These are phyloP conservation scores for Malassezia furfur DNA, from an alignment of 1,284 basidiomycete species.

Conservation along the genomic window DNA sequence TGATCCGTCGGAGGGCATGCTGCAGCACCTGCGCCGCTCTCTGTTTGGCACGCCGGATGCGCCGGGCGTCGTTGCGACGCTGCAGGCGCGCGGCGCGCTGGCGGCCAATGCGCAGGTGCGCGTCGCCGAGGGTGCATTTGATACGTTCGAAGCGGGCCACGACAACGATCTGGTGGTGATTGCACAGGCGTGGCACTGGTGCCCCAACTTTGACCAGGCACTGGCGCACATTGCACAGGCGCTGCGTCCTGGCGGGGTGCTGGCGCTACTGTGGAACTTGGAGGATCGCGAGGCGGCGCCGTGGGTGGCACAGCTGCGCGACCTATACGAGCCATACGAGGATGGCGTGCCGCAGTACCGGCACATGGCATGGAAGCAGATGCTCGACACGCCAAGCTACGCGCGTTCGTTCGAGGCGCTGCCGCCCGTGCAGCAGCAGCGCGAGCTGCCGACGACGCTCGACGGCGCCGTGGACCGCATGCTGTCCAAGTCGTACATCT, in stretches of 20 bases:
- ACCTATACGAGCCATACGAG: conserved; percentile 37
- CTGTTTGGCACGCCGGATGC: conserved; percentile 17
- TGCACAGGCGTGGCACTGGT: conserved; percentile 45
- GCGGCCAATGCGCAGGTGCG: conserved; percentile 18
- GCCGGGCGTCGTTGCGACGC: conserved; percentile 15
- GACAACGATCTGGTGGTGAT: conserved; percentile 33
- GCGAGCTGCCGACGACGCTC: conserved; percentile 30
- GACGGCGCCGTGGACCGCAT: conserved; percentile 28
- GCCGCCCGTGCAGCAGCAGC: conserved; percentile 21
- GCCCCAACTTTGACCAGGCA: conserved; percentile 27
- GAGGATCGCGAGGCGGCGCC: conserved; percentile 37
- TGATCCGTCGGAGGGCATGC: conserved; percentile 36
- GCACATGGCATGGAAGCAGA: conserved; percentile 35
- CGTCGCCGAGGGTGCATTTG: conserved; percentile 32
- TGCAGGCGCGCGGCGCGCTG: conserved; percentile 23
- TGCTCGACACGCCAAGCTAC: conserved; percentile 29
- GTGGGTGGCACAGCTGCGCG: conserved; percentile 36
- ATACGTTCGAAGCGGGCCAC: conserved; percentile 24
- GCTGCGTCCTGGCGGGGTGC: conserved; percentile 26
- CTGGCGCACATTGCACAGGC: conserved; percentile 22
- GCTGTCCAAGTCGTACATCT: conserved; percentile 37
- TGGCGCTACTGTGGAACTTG: conserved; percentile 43
- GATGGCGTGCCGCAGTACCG: conserved; percentile 39
- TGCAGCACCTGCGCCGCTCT: conserved; percentile 22
- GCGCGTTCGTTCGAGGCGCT: conserved; percentile 19